Percentiles rank a stretch among this genome's conserved stretches.
Evolutionary conservation across 2,329 filamentous ascomycete genomes (phyloP).

Genomic region (Tolypocladium cylindrosporum): DNA sequence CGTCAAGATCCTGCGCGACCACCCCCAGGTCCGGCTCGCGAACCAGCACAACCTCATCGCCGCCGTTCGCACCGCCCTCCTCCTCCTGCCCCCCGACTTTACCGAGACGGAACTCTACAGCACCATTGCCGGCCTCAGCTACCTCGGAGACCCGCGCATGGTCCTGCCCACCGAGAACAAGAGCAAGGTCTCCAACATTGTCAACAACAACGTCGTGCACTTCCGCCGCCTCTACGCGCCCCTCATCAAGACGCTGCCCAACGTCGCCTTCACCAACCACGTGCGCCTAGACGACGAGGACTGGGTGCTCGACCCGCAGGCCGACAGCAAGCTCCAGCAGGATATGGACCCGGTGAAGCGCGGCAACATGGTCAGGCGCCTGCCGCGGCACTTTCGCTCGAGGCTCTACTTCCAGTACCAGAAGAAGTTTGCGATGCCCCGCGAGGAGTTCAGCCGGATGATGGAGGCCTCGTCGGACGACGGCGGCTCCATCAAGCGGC

Average conservation of each 20-base stretch:
- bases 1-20: conserved; percentile 92
- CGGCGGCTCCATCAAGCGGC: conserved; percentile 56
- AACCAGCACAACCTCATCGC: conserved; percentile 95
- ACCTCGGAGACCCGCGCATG: conserved; percentile 96
- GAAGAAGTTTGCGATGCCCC: conserved; percentile 77
- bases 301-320: conserved; percentile 32
- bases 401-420: conserved; percentile 95
- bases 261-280: conserved; percentile 64
- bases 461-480: conserved; percentile 67
- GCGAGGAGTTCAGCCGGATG: conserved; percentile 75
- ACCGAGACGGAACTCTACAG: conserved; percentile 81
- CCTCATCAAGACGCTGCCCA: conserved; percentile 81
- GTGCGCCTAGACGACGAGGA: conserved; percentile 25
- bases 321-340: conserved; percentile 64
- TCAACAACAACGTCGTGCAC: conserved; percentile 79
- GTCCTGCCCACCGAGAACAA: conserved; percentile 80
- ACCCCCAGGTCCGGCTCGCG: conserved; percentile 81
- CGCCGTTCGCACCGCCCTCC: conserved; percentile 77
- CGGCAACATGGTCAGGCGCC: conserved; percentile 89
- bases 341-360: conserved; percentile 88
- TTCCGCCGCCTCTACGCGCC: conserved; percentile 89
- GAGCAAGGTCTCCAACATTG: conserved; percentile 88
- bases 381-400: conserved; percentile 77
- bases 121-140: conserved; percentile 86
- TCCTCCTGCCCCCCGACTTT: conserved; percentile 76